Conservation (phyloP, 2,329 filamentous ascomycete species). For the Plenodomus biglobosus region DNA sequence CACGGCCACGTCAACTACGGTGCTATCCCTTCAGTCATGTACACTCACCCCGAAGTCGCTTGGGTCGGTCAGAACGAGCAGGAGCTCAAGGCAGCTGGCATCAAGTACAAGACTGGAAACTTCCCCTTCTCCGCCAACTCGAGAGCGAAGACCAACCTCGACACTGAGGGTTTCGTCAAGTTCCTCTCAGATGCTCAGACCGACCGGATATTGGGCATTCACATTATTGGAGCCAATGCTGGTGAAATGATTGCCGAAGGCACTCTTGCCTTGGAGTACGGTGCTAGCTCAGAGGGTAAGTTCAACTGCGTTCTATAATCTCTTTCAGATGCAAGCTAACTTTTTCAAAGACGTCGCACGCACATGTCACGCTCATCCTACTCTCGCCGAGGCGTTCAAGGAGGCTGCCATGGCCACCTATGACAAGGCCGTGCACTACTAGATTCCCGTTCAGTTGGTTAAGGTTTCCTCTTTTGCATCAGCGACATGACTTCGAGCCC, state of each 20-base stretch:
- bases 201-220: slow-evolving; percentile 89
- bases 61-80: slow-evolving; percentile 99
- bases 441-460: slow-evolving; percentile 33
- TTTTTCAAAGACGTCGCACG: slow-evolving; percentile 51
- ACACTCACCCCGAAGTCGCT: slow-evolving; percentile 96
- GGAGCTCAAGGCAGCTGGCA: slow-evolving; percentile 84
- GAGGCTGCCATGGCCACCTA: slow-evolving; percentile 98
- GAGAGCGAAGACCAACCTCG: slow-evolving; percentile 96
- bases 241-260: slow-evolving; percentile 99
- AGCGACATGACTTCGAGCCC: slow-evolving; percentile 40
- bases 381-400: slow-evolving; percentile 96
- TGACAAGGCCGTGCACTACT: slow-evolving; percentile 94
- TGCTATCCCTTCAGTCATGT: slow-evolving; percentile 98
- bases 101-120: slow-evolving; percentile 88
- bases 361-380: slow-evolving; percentile 96
- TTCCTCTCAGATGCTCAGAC: slow-evolving; percentile 96
- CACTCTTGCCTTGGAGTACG: slow-evolving; percentile 92
- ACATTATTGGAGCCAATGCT: slow-evolving; percentile 94
- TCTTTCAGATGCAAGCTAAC: slow-evolving; percentile 16
- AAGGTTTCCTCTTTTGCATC: slow-evolving; percentile 36
- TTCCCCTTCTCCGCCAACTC: slow-evolving; percentile 99
- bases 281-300: slow-evolving; percentile 87
- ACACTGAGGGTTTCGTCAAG: slow-evolving; percentile 95
- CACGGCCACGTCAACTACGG: slow-evolving; percentile 99
- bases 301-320: slow-evolving; percentile 40